Percentiles rank a stretch among this genome's conserved stretches.
Conservation (phyloP, 108 stramenopile genomes). For the Pinguiococcus pyrenoidosus region DNA sequence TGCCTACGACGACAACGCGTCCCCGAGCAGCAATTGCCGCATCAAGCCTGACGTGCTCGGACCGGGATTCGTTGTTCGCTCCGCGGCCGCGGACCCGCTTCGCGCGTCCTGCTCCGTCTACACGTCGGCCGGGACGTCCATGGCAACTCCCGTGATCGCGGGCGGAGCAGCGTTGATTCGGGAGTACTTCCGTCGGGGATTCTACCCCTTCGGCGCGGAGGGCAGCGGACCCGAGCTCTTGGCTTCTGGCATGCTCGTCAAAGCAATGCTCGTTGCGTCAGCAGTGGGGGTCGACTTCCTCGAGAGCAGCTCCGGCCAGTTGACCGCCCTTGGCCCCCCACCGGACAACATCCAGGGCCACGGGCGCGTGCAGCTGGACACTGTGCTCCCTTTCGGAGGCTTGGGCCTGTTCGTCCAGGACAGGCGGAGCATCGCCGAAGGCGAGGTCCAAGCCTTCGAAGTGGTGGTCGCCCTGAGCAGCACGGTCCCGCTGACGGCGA, state of each 20-base stretch:
- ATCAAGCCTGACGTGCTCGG: constrained; percentile 36
- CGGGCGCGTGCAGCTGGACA: constrained; percentile 19
- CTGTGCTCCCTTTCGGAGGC: constrained; percentile 15
- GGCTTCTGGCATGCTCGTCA: constrained; percentile 24
- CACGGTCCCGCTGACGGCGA: too few relatives aligned
- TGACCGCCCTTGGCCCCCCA: constrained; percentile 7
- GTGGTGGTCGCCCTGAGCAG: too few relatives aligned
- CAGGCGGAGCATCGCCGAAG: constrained; percentile 12
- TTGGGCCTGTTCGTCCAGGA: constrained; percentile 18
- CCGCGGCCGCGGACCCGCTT: constrained; percentile 14
- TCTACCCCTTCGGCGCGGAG: constrained; percentile 14
- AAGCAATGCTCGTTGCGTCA: constrained; percentile 28
- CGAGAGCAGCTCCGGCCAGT: not conserved
- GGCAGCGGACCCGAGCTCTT: constrained; percentile 3
- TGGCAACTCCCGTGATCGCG: constrained; percentile 32
- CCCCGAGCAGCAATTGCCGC: constrained; percentile 27
- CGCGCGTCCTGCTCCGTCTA: constrained; percentile 2
- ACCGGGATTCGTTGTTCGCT: constrained; percentile 16
- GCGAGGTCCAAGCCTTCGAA: constrained; percentile 11
- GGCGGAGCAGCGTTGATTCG: constrained; percentile 28
- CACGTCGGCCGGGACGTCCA: constrained; percentile 28
- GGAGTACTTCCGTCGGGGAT: constrained; percentile 31
- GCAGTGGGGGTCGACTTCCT: constrained; percentile 6
- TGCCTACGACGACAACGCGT: too few relatives aligned
- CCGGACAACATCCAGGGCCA: constrained; percentile 31